Evolutionary conservation across 768 basidiomycete genomes (phyloP).

Genomic region (Ephemerocybe angulata): DNA sequence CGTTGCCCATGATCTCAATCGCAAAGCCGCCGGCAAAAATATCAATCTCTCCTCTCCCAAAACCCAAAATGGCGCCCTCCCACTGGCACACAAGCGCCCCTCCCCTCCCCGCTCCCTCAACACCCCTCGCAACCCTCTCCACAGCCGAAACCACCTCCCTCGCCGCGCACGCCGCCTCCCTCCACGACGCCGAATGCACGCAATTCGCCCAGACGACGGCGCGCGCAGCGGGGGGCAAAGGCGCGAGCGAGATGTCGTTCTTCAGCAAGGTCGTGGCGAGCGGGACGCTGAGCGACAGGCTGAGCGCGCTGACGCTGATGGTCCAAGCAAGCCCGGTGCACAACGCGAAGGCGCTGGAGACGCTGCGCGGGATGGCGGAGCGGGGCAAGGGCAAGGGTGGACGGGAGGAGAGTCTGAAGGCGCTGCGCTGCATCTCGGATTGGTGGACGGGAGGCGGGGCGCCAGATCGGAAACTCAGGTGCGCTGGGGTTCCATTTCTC

Average conservation of each 20-base stretch:
- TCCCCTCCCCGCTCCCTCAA: not conserved
- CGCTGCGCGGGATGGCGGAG: slow-evolving; percentile 72
- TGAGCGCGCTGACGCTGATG: slow-evolving; percentile 86
- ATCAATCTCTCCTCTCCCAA: too few species aligned
- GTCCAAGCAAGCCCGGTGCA: slow-evolving; percentile 87
- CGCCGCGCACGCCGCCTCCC: not conserved
- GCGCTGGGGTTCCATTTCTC: too few species aligned
- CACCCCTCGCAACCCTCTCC: not conserved
- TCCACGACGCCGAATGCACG: not conserved
- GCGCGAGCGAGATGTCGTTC: slow-evolving; percentile 53
- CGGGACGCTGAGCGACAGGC: slow-evolving; percentile 88
- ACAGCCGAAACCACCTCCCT: not conserved
- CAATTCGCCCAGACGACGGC: not conserved
- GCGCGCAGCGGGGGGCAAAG: not conserved
- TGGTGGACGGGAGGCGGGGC: slow-evolving; percentile 98
- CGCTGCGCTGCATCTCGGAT: slow-evolving; percentile 87
- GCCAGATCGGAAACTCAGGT: slow-evolving; percentile 84
- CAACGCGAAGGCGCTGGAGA: slow-evolving; percentile 76
- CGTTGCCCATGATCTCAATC: too few species aligned
- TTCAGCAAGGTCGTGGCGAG: slow-evolving; percentile 79
- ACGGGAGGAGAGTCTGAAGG: slow-evolving; percentile 89
- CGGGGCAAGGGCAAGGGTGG: slow-evolving; percentile 79
- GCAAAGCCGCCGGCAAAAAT: too few species aligned
- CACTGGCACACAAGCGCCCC: not conserved
- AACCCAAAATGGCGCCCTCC: not conserved